Base-by-base conservation (phyloP, 2,329 filamentous ascomycete species). In the Paraphaeosphaeria sporulosa region DNA sequence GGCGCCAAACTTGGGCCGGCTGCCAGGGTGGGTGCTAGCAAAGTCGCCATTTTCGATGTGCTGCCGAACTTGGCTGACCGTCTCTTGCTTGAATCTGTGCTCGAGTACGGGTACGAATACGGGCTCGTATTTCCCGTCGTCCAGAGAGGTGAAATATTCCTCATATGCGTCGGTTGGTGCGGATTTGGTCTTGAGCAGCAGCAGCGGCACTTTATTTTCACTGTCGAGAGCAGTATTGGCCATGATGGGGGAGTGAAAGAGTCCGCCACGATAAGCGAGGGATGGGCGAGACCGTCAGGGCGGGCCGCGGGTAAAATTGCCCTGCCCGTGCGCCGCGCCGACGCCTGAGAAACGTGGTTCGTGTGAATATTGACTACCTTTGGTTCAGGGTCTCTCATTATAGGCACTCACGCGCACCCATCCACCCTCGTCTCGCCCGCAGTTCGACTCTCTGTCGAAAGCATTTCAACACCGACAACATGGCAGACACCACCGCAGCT, bases 121-220 rank as follows among this genome's bases (percentile, higher is more conserved):
- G 2, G 92, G 89, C 10, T 84, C 81, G 72, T 90, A 92, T 13
- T 70, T 71, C 55, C 77, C 80, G 46, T 78, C 64, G 32, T 80
- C 75, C 50, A 80, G 72, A 40, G 72, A 73, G 44, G 82, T 80
- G 72, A 94, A 90, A 47, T 88, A 82, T 50, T 92, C 87, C 66
- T 91, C 84, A 73, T 95, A 95, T 9, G 86, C 84, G 74, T 95
- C 92, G 47, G 80, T 83, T 0, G 91, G 91, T 0, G 80, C 82
- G 0, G 91, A 94, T 70, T 85, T 89, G 2, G 92, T 94, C 78
- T 95, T 95, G 57, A 95, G 85, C 1, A 95, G 83, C 23, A 94
- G 81, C 23, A 95, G 78, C 1, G 90, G 89, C 27, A 74, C 73
- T 51, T 63, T 72, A 12, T 57, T 60, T 32, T 25, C 9, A n/a